Base-by-base conservation (phyloP, 2,329 filamentous ascomycete genomes). In the Ilyonectria destructans region DNA sequence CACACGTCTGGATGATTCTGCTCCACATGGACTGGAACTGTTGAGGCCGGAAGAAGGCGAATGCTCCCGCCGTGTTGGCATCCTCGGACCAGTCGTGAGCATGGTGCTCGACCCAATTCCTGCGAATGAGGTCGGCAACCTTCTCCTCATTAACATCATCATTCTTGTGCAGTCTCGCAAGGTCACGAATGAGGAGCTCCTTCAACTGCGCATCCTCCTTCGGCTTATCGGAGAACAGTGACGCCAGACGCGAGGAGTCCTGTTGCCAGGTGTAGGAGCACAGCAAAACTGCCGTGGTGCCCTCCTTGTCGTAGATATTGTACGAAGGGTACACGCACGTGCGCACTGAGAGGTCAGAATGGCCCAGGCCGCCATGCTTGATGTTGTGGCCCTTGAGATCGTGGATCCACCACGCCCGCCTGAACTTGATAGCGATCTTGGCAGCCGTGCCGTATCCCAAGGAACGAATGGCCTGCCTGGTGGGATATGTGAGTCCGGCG, bases 371-470 rank as follows among this genome's bases (percentile, higher is more conserved):
- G 0, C 71, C 73, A 0, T 68, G 12, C 0, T 21, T 67, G 13
- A 75, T 74, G 2, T 65, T 57, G 13, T 68, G 62, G 0, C 54
- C 51, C 0, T 23, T 48, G 2, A 67, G 12, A n/a, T 74, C 52
- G n/a, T 45, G 35, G 17, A 54, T 68, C 73, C 73, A 77, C 78
- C 78, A 80, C 1, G 77, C 69, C 0, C 71, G 69, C 58, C 75
- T 74, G 62, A 84, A 84, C 40, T 79, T 80, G 26, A 80, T 70
- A 0, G 68, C 79, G 1, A 80, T 75, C 52, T 80, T 80, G 3
- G 65, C 67, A 0, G 78, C 72, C 0, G 74, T 72, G 1, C 78
- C 78, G 10, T 80, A 80, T 6, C 75, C 75, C 15, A 80, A 61
- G 6, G 72, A 72, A 7, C 79, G 71, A 4, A 80, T 80, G 0